Evolutionary conservation across 208 protist genomes (phyloP), one percentile per base, ranked within the genome.

Genomic region (Trichomonas vaginalis): DNA sequence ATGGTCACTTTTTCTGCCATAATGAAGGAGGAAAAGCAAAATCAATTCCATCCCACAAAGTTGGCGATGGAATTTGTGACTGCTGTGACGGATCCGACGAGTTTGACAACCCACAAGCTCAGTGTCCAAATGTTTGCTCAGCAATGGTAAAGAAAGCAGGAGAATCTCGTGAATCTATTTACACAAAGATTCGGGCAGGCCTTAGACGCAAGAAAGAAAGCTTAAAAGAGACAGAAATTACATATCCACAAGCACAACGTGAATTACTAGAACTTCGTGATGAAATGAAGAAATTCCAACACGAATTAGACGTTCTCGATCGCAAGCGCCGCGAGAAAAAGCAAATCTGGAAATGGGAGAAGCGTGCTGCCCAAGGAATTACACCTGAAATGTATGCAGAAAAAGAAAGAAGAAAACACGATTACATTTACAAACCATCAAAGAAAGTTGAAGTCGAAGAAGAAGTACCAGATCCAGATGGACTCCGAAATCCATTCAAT

Each of bases 1-100:
- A 95, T 49, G 90, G 79, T 9, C 47, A 62, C 0, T 97, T 97
- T 95, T 96, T 70, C 35, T 97, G 97, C 83, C 35, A 21, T 14
- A 97, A 97, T 56, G 32, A 23, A 27, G 96, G 96, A 9, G 27
- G 49, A 48, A 39, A 48, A 2, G 0, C 46, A 21, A 62, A 37
- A 6, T 51, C 47, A 6, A 87, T 97, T 40, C 45, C 35, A 12
- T 96, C 96, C 9, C 95, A 56, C 27, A 51, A 70, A 21, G 97
- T 97, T 21, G 48, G 82, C 47, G 97, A 97, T 87, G 96, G 97
- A 0, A 83, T 97, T 42, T 97, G 97, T 88, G 97, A 97, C 70
- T 97, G 97, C 79, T 97, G 97, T 79, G 97, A 97, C 95, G 97
- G 97, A 0, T 95, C 95, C 45, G 97, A 97, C 95, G 97, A 97